Base-by-base conservation (phyloP, 805 yeast genomes). In the Barnettozyma sucrosica region DNA sequence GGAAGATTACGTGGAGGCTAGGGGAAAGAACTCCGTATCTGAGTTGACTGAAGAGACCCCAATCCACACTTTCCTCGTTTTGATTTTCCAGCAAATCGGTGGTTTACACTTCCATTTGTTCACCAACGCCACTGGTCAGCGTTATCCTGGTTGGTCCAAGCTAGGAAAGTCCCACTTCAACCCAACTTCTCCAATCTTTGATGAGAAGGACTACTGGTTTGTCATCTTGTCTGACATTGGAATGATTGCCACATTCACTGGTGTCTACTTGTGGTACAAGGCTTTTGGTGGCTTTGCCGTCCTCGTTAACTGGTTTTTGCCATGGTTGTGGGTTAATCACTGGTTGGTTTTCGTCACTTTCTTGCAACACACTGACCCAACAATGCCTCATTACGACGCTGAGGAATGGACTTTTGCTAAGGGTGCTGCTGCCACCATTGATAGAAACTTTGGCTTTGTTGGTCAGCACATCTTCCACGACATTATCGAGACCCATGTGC, bases 401-500 rank as follows among this genome's bases (percentile, higher is more conserved):
- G 58, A 62, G 16, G 75, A 77, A 64, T 79, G 85, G 85, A 79
- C 74, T 49, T 79, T 79, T 55, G 83, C 83, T 48, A 70, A 80
- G 58, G 85, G 85, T 62, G 83, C 85, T 8, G 83, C 83, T 52
- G 77, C 83, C 40, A 79, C 85, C 33, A 76, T 79, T 52, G 85
- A 79, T 62, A 70, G 84, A 64, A 71, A 79, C 53, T 79, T 72
- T 60, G 83, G 83, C 10, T 77, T 79, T 50, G 62, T 79, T 46
- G 85, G 83, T 48, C 75, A 77, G 64, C 79, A 79, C 74, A 72
- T 86, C 60, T 83, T 87, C 81, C 96, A 88, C 67, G 95, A 85
- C 65, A 88, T 88, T 61, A 86, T 87, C 61, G 96, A 88, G 70
- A 88, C 96, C 45, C 96, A 88, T 64, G 95, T 88, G 45, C 74